These are phyloP conservation scores for Pseudomonodictys pantanalensis DNA, from an alignment of 495 filamentous ascomycete species.

Conservation along the genomic window DNA sequence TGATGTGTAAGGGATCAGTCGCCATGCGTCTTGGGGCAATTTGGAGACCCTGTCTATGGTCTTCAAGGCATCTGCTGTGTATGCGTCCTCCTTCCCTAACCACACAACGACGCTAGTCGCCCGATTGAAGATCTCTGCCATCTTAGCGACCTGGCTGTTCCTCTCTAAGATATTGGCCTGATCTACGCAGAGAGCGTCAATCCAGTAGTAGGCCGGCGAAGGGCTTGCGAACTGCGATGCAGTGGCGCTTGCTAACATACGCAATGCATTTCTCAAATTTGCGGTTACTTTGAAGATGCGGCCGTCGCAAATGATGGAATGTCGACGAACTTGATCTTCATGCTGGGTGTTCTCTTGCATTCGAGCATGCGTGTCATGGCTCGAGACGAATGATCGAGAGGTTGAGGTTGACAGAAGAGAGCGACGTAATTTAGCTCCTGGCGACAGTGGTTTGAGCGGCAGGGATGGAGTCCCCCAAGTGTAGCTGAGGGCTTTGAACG, in stretches of 20 bases:
- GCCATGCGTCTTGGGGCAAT: slow-evolving; percentile 17
- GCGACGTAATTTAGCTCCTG: background rate
- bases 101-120: slow-evolving; percentile 25
- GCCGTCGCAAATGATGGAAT: slow-evolving; percentile 23
- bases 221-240: background rate
- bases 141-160: slow-evolving; percentile 23
- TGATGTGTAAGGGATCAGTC: slow-evolving; percentile 12
- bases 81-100: slow-evolving; percentile 32
- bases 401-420: background rate
- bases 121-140: slow-evolving; percentile 30
- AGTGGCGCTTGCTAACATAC: slow-evolving; percentile 10
- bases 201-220: slow-evolving; percentile 20
- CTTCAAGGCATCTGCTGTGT: slow-evolving; percentile 10
- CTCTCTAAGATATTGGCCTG: slow-evolving; percentile 26
- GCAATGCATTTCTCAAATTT: slow-evolving; percentile 29
- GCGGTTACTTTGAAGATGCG: slow-evolving; percentile 14
- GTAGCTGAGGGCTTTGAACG: slow-evolving; percentile 15
- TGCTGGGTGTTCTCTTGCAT: background rate
- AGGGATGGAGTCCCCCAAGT: slow-evolving; percentile 23
- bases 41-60: slow-evolving; percentile 11
- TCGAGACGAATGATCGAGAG: background rate
- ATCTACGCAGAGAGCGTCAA: slow-evolving; percentile 30
- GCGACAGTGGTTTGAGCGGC: background rate
- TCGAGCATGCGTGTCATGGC: background rate
- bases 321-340: slow-evolving; percentile 5